Percentiles rank a stretch among this genome's conserved stretches.
Evolutionary conservation across 1,139 yeast species (phyloP).

Genomic region (Tardiomyces digboiensis): DNA sequence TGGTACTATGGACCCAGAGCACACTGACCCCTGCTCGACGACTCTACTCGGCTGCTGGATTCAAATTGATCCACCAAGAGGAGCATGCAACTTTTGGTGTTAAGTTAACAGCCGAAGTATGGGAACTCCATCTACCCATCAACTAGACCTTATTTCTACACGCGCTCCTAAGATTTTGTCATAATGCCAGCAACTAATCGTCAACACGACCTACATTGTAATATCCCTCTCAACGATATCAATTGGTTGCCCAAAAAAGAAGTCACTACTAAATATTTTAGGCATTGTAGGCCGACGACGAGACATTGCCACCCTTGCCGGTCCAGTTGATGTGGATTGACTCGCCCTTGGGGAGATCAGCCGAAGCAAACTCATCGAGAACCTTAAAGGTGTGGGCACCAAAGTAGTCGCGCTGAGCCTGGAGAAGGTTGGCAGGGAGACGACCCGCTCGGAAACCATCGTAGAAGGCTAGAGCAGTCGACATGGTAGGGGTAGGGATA

Average conservation of each 20-base stretch:
- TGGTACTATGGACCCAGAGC: background rate
- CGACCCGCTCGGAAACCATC: constrained; percentile 97
- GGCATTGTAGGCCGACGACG: constrained; percentile 93
- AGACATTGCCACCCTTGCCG: constrained; percentile 96
- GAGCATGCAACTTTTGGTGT: background rate
- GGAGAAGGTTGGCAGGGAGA: constrained; percentile 96
- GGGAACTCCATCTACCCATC: background rate
- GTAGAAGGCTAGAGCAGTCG: constrained; percentile 95
- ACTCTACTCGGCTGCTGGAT: background rate
- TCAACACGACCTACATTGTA: too few species aligned
- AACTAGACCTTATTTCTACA: too few species aligned
- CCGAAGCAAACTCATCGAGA: constrained; percentile 76
- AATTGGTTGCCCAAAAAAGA: too few species aligned
- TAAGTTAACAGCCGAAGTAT: background rate
- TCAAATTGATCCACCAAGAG: background rate
- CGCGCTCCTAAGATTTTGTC: too few species aligned
- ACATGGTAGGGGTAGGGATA: constrained; percentile 95
- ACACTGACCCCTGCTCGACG: background rate
- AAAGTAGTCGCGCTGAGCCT: constrained; percentile 99
- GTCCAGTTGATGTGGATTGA: constrained; percentile 99
- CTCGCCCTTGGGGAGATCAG: constrained; percentile 63
- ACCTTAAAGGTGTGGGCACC: constrained; percentile 99
- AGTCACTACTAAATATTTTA: constrained; percentile 34
- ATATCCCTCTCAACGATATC: too few species aligned
- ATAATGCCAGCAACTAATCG: too few species aligned